These are phyloP conservation scores for Cryptococcus sp. DNA, from an alignment of 1,284 basidiomycete genomes.

Conservation along the genomic window DNA sequence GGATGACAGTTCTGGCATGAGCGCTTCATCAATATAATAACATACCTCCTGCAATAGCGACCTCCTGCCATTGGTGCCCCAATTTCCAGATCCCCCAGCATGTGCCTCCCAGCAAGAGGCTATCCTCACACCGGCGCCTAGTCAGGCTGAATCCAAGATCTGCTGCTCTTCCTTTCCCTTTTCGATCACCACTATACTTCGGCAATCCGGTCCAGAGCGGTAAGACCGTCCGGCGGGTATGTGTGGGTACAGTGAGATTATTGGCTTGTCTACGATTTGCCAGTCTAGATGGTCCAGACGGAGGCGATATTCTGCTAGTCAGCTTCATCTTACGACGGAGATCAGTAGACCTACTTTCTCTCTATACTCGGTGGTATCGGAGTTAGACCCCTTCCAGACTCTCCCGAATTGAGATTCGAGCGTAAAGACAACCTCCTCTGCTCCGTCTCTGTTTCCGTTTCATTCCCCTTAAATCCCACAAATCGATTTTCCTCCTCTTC, in stretches of 20 bases:
- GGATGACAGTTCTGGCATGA: constrained; percentile 26
- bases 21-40: constrained; percentile 5
- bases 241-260: constrained; percentile 17
- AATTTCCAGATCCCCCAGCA: constrained; percentile 29
- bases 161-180: constrained; percentile 9
- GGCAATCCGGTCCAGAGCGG: constrained; percentile 12
- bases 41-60: constrained; percentile 41
- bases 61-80: constrained; percentile 33
- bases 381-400: constrained; percentile 4
- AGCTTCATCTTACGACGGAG: not conserved
- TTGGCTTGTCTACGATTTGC: constrained; percentile 1
- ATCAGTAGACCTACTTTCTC: not conserved
- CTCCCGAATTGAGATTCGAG: not conserved
- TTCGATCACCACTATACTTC: constrained; percentile 1
- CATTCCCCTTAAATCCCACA: constrained; percentile 12
- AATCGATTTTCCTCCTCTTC: constrained; percentile 25
- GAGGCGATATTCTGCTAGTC: not conserved
- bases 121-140: constrained; percentile 35
- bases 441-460: constrained; percentile 12
- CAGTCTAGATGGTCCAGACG: not conserved
- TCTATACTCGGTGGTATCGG: not conserved
- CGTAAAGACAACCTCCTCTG: constrained; percentile 4
- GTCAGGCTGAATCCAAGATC: constrained; percentile 21
- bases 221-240: constrained; percentile 19
- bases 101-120: constrained; percentile 32